phyloP scores from a whole-genome alignment of 768 basidiomycete genomes.

The Kwoniella shandongensis region DNA sequence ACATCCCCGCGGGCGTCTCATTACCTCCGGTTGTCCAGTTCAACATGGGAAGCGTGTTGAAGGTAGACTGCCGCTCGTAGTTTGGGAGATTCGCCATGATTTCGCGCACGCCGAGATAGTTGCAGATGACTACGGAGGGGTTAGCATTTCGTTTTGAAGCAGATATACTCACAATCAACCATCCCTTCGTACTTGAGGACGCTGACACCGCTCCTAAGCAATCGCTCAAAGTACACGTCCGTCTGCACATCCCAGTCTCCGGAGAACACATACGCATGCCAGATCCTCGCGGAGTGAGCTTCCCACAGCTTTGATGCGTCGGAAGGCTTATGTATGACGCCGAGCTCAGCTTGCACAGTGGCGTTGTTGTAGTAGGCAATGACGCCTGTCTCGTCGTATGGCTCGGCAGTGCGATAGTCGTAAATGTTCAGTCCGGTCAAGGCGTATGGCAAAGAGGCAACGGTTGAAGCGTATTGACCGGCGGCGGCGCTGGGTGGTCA shows the following conservation, averaged over 20 bases:
- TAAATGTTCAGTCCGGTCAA: background rate
- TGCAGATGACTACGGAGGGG: background rate
- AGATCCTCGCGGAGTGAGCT: background rate
- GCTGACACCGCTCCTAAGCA: background rate
- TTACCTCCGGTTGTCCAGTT: background rate
- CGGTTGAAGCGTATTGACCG: background rate
- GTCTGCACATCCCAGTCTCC: constrained; percentile 2
- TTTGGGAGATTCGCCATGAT: background rate
- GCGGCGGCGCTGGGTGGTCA: background rate
- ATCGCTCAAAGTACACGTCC: background rate
- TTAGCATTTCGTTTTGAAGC: background rate
- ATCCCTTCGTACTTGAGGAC: constrained; percentile 1
- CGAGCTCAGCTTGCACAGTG: background rate
- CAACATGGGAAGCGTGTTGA: background rate
- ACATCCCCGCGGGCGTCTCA: background rate
- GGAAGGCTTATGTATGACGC: background rate
- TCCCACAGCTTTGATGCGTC: background rate
- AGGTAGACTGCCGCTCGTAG: background rate
- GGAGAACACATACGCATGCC: background rate
- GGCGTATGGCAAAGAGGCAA: background rate
- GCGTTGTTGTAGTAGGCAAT: constrained; percentile 1
- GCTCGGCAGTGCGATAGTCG: background rate
- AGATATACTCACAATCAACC: background rate
- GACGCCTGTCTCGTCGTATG: background rate
- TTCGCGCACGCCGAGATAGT: background rate